Evolutionary conservation across 2,329 filamentous ascomycete genomes (phyloP).

Genomic region (Talaromyces albobiverticillius): DNA sequence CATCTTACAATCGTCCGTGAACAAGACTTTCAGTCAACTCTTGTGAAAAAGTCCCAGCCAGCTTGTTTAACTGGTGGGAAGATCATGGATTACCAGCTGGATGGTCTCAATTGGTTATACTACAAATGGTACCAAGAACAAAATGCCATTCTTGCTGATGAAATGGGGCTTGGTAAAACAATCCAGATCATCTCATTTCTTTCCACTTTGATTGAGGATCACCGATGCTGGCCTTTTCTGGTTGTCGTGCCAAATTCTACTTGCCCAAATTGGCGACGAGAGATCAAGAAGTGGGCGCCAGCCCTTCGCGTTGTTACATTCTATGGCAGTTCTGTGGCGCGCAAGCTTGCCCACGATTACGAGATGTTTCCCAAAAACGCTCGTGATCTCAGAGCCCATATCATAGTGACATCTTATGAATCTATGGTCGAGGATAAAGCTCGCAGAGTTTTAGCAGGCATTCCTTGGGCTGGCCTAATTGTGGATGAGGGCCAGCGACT

Average conservation of each 20-base stretch:
- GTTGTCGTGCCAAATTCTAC: conserved; percentile 93
- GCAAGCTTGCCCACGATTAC: conserved; percentile 73
- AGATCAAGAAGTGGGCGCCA: conserved; percentile 92
- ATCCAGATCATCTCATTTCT: conserved; percentile 87
- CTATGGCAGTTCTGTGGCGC: conserved; percentile 72
- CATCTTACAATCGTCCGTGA: conserved; percentile 67
- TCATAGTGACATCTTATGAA: conserved; percentile 95
- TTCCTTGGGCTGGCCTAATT: conserved; percentile 83
- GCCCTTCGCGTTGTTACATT: conserved; percentile 85
- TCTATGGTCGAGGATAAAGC: conserved; percentile 73
- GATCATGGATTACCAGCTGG: conserved; percentile 89
- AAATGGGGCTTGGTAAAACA: conserved; percentile 98
- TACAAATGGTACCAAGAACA: conserved; percentile 80
- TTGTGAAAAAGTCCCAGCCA: conserved; percentile 71
- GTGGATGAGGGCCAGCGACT: conserved; percentile 94
- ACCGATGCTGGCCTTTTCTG: conserved; percentile 84
- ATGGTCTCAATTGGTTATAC: conserved; percentile 92
- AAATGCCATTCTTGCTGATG: conserved; percentile 90
- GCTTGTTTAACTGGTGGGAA: conserved; percentile 70
- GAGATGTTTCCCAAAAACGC: conserved; percentile 71
- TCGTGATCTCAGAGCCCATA: conserved; percentile 75
- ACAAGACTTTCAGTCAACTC: conserved; percentile 61
- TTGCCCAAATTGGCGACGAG: conserved; percentile 94
- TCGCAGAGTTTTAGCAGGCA: conserved; percentile 61
- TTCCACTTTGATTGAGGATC: conserved; percentile 66